phyloP scores from a whole-genome alignment of 2,329 filamentous ascomycete genomes.

The Xylaria digitata region DNA sequence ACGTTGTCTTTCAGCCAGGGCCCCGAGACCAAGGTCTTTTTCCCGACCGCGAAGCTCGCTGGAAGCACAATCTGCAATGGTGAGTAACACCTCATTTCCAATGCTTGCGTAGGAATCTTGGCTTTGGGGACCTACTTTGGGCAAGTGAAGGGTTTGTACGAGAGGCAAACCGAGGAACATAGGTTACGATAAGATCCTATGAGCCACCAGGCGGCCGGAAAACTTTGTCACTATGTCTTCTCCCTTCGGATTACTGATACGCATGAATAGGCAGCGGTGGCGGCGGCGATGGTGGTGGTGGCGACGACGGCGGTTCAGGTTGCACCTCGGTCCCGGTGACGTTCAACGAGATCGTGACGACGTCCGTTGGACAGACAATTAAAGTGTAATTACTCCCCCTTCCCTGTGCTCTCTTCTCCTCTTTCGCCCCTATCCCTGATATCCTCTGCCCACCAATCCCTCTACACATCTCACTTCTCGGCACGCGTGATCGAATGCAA shows the following conservation, averaged over 20 bases:
- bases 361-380: slow-evolving; percentile 59
- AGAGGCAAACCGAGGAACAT: neutral
- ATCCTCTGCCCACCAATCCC: neutral
- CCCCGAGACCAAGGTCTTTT: slow-evolving; percentile 56
- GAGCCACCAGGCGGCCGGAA: neutral
- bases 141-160: neutral
- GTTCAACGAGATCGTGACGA: slow-evolving; percentile 61
- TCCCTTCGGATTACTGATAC: slow-evolving; percentile 9
- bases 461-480: neutral
- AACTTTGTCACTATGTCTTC: neutral
- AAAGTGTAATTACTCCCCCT: slow-evolving; percentile 59
- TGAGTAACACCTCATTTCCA: slow-evolving; percentile 23
- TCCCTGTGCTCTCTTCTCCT: neutral
- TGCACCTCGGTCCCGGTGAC: slow-evolving; percentile 54
- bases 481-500: neutral
- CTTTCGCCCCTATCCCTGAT: neutral
- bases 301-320: slow-evolving; percentile 38
- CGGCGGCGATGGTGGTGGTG: neutral
- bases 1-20: slow-evolving; percentile 57
- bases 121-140: neutral
- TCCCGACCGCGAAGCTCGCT: slow-evolving; percentile 39
- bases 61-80: slow-evolving; percentile 37
- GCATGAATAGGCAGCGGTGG: neutral
- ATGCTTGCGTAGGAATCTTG: neutral
- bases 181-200: neutral